These are phyloP conservation scores for Gaeumannomyces sp. DNA, from an alignment of 2,329 filamentous ascomycete species.

Conservation along the genomic window DNA sequence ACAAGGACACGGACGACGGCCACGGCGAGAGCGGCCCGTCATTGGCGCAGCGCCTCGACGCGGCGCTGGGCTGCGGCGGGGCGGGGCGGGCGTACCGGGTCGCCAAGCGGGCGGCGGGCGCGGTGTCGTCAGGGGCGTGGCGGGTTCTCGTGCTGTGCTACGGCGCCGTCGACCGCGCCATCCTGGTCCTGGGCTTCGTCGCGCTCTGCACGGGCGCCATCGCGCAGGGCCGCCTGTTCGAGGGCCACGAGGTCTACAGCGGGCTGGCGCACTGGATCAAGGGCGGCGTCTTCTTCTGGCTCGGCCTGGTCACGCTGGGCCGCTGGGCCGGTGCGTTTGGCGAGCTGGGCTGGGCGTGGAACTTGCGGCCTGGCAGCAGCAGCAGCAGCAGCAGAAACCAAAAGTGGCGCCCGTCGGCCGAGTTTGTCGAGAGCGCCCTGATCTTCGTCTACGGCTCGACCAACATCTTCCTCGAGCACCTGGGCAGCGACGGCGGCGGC, in stretches of 20 bases:
- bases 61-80: constrained; percentile 20
- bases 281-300: constrained; percentile 91
- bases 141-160: constrained; percentile 55
- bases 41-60: constrained; percentile 28
- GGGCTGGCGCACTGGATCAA: constrained; percentile 92
- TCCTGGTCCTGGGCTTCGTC: constrained; percentile 72
- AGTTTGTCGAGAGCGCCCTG: constrained; percentile 83
- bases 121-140: constrained; percentile 45
- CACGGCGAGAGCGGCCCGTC: constrained; percentile 21
- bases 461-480: constrained; percentile 89
- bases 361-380: constrained; percentile 55
- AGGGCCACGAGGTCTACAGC: constrained; percentile 65
- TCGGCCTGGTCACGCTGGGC: constrained; percentile 78
- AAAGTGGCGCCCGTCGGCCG: constrained; percentile 69
- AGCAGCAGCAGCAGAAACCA: constrained; percentile 32
- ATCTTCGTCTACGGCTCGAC: constrained; percentile 86
- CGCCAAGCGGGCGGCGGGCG: constrained; percentile 28
- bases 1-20: constrained; percentile 37
- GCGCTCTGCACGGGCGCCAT: constrained; percentile 66
- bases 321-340: constrained; percentile 88
- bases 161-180: constrained; percentile 65
- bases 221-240: constrained; percentile 77
- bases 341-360: constrained; percentile 94
- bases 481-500: constrained; percentile 47
- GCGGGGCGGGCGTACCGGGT: background rate